Evolutionary conservation across 2,329 filamentous ascomycete genomes (phyloP).

Genomic region (Aspergillus fumigatus): DNA sequence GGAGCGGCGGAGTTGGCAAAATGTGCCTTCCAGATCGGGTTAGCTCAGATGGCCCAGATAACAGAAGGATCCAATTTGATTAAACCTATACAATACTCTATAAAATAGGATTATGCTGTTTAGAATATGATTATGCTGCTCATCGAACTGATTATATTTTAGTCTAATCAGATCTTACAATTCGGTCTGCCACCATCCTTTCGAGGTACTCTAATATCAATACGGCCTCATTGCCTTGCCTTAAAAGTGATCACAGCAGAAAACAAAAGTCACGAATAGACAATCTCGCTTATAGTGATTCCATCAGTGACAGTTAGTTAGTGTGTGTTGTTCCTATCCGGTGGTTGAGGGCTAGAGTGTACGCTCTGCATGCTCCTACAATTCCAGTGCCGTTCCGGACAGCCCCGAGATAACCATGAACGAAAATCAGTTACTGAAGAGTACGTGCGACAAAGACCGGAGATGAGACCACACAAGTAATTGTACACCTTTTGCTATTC

Average conservation of each 20-base stretch:
- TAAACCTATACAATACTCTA: too few relatives aligned
- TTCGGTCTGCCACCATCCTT: background rate
- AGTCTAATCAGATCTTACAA: background rate
- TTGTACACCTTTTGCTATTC: slow-evolving; percentile 39
- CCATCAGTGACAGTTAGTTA: background rate
- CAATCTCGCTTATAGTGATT: background rate
- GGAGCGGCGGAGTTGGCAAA: slow-evolving; percentile 22
- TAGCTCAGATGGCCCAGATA: slow-evolving; percentile 16
- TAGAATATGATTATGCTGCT: background rate
- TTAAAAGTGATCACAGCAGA: background rate
- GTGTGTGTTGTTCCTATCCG: background rate
- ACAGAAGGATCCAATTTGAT: background rate
- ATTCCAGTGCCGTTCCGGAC: background rate
- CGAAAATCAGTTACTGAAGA: background rate
- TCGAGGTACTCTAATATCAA: background rate
- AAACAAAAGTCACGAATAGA: background rate
- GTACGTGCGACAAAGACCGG: background rate
- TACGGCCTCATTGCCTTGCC: background rate
- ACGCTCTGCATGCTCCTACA: background rate
- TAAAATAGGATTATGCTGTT: background rate
- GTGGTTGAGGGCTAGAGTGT: background rate
- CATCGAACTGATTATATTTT: background rate
- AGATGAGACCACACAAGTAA: slow-evolving; percentile 14
- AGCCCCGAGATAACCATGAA: background rate
- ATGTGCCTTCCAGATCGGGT: slow-evolving; percentile 19